Evolutionary conservation across 495 filamentous ascomycete genomes (phyloP).

Genomic region (Penicillium ochrochloron): DNA sequence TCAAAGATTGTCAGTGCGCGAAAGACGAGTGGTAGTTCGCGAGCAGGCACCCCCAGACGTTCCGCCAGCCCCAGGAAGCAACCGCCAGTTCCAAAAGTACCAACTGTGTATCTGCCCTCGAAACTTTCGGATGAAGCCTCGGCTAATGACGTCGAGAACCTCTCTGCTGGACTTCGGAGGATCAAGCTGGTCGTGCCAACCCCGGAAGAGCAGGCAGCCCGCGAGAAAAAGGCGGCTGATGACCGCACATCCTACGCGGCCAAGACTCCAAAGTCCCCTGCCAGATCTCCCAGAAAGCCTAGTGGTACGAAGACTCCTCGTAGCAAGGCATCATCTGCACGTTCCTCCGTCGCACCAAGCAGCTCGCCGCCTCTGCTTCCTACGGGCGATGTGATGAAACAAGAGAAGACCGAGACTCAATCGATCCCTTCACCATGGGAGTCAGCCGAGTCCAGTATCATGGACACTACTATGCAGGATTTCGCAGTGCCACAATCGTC

Average conservation of each 20-base stretch:
- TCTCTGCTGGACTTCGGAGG: slow-evolving; percentile 71
- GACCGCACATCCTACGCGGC: slow-evolving; percentile 31
- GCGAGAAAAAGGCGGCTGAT: slow-evolving; percentile 50
- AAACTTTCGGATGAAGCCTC: slow-evolving; percentile 23
- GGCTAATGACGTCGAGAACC: slow-evolving; percentile 59
- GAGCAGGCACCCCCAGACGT: slow-evolving; percentile 50
- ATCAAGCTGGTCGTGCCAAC: slow-evolving; percentile 77
- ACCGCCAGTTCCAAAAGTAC: slow-evolving; percentile 52
- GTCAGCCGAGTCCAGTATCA: slow-evolving; percentile 5
- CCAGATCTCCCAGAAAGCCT: slow-evolving; percentile 29
- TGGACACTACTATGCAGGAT: slow-evolving; percentile 1
- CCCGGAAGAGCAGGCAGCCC: slow-evolving; percentile 69
- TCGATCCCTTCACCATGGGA: slow-evolving; percentile 2
- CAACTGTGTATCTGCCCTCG: slow-evolving; percentile 35
- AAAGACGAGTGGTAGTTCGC: slow-evolving; percentile 47
- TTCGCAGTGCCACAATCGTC: slow-evolving; percentile 3
- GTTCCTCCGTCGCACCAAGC: slow-evolving; percentile 10
- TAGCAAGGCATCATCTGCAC: slow-evolving; percentile 5
- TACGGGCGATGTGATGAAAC: neutral
- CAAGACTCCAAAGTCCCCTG: slow-evolving; percentile 28
- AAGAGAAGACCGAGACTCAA: slow-evolving; percentile 11
- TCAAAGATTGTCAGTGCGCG: slow-evolving; percentile 30
- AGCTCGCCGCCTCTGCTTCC: slow-evolving; percentile 21
- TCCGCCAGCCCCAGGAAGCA: slow-evolving; percentile 27
- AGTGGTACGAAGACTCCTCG: slow-evolving; percentile 18